Evolutionary conservation across 2,329 filamentous ascomycete genomes (phyloP).

Genomic region (Fusarium dlaminii): DNA sequence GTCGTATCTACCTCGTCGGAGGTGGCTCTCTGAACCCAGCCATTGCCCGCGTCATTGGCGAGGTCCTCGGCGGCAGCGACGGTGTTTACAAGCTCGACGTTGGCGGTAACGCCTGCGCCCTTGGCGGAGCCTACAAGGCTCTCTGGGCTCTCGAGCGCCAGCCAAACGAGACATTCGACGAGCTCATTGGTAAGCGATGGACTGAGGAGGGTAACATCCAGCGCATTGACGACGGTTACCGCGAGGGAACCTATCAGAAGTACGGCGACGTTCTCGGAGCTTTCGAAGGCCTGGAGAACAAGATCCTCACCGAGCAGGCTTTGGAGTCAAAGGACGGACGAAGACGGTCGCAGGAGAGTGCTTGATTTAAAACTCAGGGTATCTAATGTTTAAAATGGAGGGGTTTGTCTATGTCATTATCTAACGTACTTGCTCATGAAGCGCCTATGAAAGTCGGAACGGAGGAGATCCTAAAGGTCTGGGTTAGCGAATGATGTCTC

Average conservation of each 20-base stretch:
- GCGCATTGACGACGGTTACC: constrained; percentile 84
- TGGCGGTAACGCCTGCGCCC: constrained; percentile 91
- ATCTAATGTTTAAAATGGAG: constrained; percentile 41
- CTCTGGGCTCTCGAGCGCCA: constrained; percentile 86
- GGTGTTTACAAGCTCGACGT: constrained; percentile 95
- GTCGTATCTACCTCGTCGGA: constrained; percentile 92
- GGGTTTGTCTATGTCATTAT: constrained; percentile 46
- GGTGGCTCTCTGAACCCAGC: constrained; percentile 90
- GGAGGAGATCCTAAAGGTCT: constrained; percentile 75
- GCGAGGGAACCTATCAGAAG: constrained; percentile 74
- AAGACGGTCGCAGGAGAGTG: constrained; percentile 9
- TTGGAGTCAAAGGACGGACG: constrained; percentile 9
- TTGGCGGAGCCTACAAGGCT: constrained; percentile 95
- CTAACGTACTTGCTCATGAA: constrained; percentile 84
- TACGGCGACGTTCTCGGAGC: constrained; percentile 82
- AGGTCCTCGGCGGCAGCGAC: constrained; percentile 88
- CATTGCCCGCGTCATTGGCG: constrained; percentile 84
- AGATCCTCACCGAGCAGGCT: constrained; percentile 61
- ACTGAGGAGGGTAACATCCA: constrained; percentile 83
- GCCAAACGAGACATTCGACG: constrained; percentile 81
- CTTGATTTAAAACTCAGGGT: constrained; percentile 36
- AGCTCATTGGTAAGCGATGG: constrained; percentile 86
- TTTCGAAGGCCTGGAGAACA: constrained; percentile 79
- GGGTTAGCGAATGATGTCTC: constrained; percentile 32
- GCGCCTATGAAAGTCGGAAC: constrained; percentile 96